Conservation (phyloP, 1,284 basidiomycete species). For the Psilocybe mexicana region DNA sequence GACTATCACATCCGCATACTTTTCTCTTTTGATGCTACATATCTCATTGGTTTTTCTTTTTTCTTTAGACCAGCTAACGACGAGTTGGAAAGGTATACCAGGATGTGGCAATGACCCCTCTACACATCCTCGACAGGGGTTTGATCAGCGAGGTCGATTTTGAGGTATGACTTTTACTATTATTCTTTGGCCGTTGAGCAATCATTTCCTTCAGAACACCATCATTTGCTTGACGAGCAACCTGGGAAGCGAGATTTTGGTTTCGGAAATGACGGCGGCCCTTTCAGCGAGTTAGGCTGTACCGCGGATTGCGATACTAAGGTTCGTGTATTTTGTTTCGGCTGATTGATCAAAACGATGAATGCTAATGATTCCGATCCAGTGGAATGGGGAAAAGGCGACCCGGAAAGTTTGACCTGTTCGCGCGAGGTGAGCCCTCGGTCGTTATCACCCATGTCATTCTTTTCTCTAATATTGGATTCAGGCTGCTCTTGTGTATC, state of each 20-base stretch:
- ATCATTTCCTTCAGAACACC: conserved; percentile 57
- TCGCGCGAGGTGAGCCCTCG: conserved; percentile 61
- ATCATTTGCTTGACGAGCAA: conserved; percentile 75
- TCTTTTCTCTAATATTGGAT: neutral
- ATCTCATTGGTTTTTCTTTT: neutral
- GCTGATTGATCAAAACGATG: conserved; percentile 48
- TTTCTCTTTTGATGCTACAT: neutral
- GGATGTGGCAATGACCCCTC: conserved; percentile 88
- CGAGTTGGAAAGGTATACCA: conserved; percentile 91
- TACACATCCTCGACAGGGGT: conserved; percentile 94
- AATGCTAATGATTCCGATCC: conserved; percentile 39
- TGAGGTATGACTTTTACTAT: conserved; percentile 45
- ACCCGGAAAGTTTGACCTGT: conserved; percentile 56
- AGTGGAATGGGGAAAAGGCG: conserved; percentile 50
- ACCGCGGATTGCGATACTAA: conserved; percentile 57
- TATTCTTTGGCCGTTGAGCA: neutral
- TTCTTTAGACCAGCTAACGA: conserved; percentile 61
- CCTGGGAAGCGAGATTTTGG: conserved; percentile 73
- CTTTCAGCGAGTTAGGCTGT: conserved; percentile 39
- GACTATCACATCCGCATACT: conserved; percentile 17
- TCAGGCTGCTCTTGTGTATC: conserved; percentile 62
- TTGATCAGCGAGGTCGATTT: conserved; percentile 82
- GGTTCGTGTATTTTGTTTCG: conserved; percentile 34
- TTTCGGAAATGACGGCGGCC: conserved; percentile 50
- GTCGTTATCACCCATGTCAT: neutral